Evolutionary conservation across 352 stramenopile genomes (phyloP), one percentile per base, ranked within the genome.

Genomic region (Globisporangium emineosum): DNA sequence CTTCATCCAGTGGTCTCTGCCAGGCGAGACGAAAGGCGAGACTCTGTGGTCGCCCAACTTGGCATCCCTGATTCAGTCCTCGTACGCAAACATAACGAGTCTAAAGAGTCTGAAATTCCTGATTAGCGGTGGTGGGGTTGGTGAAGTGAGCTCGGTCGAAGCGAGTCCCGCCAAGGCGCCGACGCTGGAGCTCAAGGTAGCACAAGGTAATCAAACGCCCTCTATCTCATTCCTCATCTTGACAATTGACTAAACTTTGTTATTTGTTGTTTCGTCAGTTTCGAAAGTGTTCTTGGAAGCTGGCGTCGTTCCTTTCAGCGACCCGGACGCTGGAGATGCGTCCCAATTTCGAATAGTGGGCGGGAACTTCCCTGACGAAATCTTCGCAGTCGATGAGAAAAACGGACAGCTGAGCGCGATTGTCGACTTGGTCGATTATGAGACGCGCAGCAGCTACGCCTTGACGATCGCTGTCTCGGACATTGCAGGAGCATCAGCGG

Each of bases 121-220:
- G 1, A 74, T 89, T 25, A 65, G 72, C 0, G 79, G 79, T 43
- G 79, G 71, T 30, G 79, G 77, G 1, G 56, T 86, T 5, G 79
- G 79, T 33, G 79, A 85, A 69, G 57, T 89, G 21, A 70, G 64
- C 27, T 66, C 79, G 3, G 85, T 82, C 42, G 76, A 89, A 56
- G 57, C 52, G 12, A 57, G 66, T 23, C 5, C 59, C 25, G 27
- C 54, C 10, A 49, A 9, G 5, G 70, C 75, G 30, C 66, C 79
- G 4, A 52, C 71, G 23, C 63, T 88, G 17, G 73, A 78, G 58
- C n/a, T 88, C 6, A 62, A 60, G 7, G 66, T 80, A 25, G 29
- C 55, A n/a, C 70, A 82, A 76, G 72, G 78, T 85, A 71, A n/a
- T 2, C 5, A 13, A 13, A 17, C 60, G 51, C 17, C 62, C 21